These are phyloP conservation scores for Penstemon davidsonii DNA, from an alignment of 257 asterid species.

Conservation along the genomic window DNA sequence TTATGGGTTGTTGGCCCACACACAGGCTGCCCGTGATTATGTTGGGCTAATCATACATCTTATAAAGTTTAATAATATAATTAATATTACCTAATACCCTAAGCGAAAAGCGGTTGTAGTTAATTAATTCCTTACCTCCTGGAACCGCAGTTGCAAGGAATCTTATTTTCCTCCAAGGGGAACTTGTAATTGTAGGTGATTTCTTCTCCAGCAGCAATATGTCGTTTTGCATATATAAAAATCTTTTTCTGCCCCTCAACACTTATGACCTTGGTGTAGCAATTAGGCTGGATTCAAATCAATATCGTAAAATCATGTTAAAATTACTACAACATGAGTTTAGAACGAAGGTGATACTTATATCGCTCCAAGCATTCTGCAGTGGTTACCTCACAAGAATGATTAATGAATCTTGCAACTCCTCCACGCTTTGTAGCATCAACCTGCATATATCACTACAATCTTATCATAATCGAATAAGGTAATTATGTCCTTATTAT, in stretches of 20 bases:
- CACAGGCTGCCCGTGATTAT: no score
- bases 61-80: no score
- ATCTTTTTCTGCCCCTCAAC: slow-evolving; percentile 97
- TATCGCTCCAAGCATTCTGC: slow-evolving; percentile 21
- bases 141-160: slow-evolving; percentile 97
- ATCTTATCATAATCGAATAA: slow-evolving; percentile 18
- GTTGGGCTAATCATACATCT: no score
- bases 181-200: slow-evolving; percentile 94
- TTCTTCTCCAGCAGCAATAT: slow-evolving; percentile 91
- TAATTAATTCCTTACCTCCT: slow-evolving; percentile 49
- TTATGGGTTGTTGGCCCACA: no score
- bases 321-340: slow-evolving; percentile 6
- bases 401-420: slow-evolving; percentile 92
- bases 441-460: slow-evolving; percentile 53
- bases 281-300: slow-evolving; percentile 73
- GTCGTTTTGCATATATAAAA: slow-evolving; percentile 94
- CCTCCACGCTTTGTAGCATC: slow-evolving; percentile 99
- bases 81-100: no score
- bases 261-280: slow-evolving; percentile 96
- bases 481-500: slow-evolving; percentile 19
- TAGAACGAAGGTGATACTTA: slow-evolving; percentile 11
- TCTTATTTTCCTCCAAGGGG: slow-evolving; percentile 95
- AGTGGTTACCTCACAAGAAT: slow-evolving; percentile 91
- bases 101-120: no score
- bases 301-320: slow-evolving; percentile 27